Evolutionary conservation across 1,284 basidiomycete species (phyloP).

Genomic region (Leccinum subrobustum): DNA sequence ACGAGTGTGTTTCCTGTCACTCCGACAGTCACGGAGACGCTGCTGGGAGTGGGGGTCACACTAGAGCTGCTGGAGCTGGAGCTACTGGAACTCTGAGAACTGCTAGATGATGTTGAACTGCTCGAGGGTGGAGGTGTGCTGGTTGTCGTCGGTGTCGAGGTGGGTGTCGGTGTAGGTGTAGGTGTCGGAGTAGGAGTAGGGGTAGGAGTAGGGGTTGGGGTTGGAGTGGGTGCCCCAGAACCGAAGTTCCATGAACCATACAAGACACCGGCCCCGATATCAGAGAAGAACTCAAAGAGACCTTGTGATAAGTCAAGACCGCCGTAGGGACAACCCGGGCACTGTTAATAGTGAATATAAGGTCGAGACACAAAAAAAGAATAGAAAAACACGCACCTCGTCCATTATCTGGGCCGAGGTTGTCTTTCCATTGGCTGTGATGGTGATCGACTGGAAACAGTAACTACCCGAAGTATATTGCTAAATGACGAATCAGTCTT

Average conservation of each 20-base stretch:
- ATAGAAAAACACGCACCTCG: slow-evolving; percentile 36
- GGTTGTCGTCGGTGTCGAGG: slow-evolving; percentile 12
- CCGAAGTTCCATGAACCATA: slow-evolving; percentile 41
- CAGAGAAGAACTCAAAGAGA: slow-evolving; percentile 51
- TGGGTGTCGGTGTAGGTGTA: slow-evolving; percentile 19
- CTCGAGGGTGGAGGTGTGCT: slow-evolving; percentile 28
- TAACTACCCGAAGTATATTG: slow-evolving; percentile 40
- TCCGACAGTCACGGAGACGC: slow-evolving; percentile 11
- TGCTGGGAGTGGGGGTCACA: slow-evolving; percentile 13
- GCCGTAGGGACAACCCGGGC: slow-evolving; percentile 48
- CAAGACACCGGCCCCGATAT: slow-evolving; percentile 40
- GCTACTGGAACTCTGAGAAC: slow-evolving; percentile 19
- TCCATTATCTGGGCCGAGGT: slow-evolving; percentile 55
- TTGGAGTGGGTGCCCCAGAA: slow-evolving; percentile 21
- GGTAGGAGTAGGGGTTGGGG: slow-evolving; percentile 19
- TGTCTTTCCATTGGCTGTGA: slow-evolving; percentile 52
- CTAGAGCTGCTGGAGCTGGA: slow-evolving; percentile 14
- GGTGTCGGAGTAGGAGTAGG: slow-evolving; percentile 21
- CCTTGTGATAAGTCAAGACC: slow-evolving; percentile 36
- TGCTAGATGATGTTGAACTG: slow-evolving; percentile 17
- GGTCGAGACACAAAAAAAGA: not conserved
- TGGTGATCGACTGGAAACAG: slow-evolving; percentile 57
- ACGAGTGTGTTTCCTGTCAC: slow-evolving; percentile 9
- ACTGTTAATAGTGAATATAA: slow-evolving; percentile 31
- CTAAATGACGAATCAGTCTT: slow-evolving; percentile 29